Evolutionary conservation across 495 filamentous ascomycete species (phyloP).

Genomic region (Aspergillus bertholletiae): DNA sequence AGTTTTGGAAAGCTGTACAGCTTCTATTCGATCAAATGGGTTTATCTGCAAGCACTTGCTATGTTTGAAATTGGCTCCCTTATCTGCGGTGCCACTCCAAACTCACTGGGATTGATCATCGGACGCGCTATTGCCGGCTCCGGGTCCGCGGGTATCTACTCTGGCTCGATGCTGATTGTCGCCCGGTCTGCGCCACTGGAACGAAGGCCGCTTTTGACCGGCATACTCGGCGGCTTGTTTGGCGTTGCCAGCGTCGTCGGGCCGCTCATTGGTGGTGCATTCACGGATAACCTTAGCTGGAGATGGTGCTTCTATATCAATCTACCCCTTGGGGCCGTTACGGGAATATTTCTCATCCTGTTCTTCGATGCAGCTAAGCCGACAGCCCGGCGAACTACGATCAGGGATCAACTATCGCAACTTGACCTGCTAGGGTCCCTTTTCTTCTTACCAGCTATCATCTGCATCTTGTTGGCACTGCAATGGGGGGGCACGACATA

Average conservation of each 20-base stretch:
- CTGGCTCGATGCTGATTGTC: constrained; percentile 31
- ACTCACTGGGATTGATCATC: constrained; percentile 54
- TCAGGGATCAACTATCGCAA: too few relatives aligned
- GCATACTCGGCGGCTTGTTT: constrained; percentile 39
- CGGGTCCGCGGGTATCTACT: constrained; percentile 27
- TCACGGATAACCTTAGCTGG: constrained; percentile 43
- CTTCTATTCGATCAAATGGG: constrained; percentile 53
- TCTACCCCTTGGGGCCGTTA: constrained; percentile 39
- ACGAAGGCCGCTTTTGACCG: constrained; percentile 49
- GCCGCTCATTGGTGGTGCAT: constrained; percentile 43
- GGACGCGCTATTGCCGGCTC: constrained; percentile 55
- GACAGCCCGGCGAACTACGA: too few relatives aligned
- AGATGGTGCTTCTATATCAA: constrained; percentile 56
- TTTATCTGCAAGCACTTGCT: constrained; percentile 57
- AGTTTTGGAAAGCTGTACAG: constrained; percentile 66
- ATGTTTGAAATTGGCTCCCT: constrained; percentile 68
- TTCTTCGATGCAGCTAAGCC: too few relatives aligned
- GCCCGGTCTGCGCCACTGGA: constrained; percentile 51
- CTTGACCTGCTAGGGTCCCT: too few relatives aligned
- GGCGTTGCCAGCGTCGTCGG: constrained; percentile 52
- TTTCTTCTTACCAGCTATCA: too few relatives aligned
- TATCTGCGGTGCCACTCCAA: constrained; percentile 60
- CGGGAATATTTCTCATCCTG: constrained; percentile 19
- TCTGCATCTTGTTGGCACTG: too few relatives aligned
- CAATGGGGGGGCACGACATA: too few relatives aligned